Evolutionary conservation across 2,329 filamentous ascomycete genomes (phyloP).

Genomic region (Dryadomyces quercus-mongolicae): DNA sequence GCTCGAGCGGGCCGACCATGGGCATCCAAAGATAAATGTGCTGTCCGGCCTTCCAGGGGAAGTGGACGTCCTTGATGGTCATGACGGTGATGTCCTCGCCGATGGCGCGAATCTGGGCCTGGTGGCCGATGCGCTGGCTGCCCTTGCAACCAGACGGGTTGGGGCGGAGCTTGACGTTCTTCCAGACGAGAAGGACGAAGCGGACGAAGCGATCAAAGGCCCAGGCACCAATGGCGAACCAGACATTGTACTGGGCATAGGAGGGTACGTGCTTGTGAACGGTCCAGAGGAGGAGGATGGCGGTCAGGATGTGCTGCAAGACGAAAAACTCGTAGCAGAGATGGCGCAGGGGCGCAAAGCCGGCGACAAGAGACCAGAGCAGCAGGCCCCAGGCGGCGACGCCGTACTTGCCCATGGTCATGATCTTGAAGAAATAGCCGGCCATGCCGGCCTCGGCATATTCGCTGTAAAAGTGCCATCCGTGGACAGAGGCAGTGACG

Average conservation of each 20-base stretch:
- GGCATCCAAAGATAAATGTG: conserved; percentile 51
- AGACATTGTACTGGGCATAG: conserved; percentile 49
- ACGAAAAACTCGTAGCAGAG: conserved; percentile 60
- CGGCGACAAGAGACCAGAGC: conserved; percentile 52
- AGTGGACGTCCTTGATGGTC: conserved; percentile 47
- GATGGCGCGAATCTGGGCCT: conserved; percentile 33
- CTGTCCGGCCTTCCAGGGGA: conserved; percentile 46
- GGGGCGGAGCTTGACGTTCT: conserved; percentile 34
- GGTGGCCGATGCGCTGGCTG: conserved; percentile 38
- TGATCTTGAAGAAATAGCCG: conserved; percentile 42
- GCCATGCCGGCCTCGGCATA: conserved; percentile 51
- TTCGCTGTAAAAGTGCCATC: conserved; percentile 55
- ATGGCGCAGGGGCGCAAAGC: conserved; percentile 51
- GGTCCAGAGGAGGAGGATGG: conserved; percentile 49
- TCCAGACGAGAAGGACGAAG: conserved; percentile 33
- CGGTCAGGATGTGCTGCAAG: conserved; percentile 52
- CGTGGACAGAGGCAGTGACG: conserved; percentile 55
- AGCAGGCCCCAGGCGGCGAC: conserved; percentile 54
- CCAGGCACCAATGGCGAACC: conserved; percentile 51
- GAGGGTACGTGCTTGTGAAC: conserved; percentile 51
- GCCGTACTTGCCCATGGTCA: conserved; percentile 55
- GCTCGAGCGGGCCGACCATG: conserved; percentile 38
- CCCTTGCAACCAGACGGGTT: conserved; percentile 31
- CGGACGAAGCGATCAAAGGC: conserved; percentile 50
- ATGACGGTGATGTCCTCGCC: conserved; percentile 42